Base-by-base conservation (phyloP, 257 asterid species). In the Capsicum rhomboideum region DNA sequence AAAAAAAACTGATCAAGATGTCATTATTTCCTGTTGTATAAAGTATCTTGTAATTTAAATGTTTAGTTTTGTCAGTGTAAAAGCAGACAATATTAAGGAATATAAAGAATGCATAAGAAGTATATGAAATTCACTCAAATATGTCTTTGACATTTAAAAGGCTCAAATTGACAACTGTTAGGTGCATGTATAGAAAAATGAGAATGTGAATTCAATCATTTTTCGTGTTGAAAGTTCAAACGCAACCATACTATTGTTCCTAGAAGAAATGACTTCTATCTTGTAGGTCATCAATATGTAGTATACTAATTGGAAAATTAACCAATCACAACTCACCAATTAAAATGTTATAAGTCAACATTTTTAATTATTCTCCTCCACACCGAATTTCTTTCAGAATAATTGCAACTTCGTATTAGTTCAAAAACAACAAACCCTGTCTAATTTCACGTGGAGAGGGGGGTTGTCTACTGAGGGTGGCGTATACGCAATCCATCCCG, bases 181-280 rank as follows among this genome's bases (percentile, higher is more conserved):
- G 54, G 83, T 79, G 71, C 16, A 79, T 40, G 42, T n/a, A 55
- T 80, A 16, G 46, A 64, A 42, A 28, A 28, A 40, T 8, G 0
- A 80, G 16, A n/a, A 80, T 42, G 40, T 80, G 40, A 58, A 80
- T 21, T 21, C 83, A 80, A 80, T 59, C 83, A 59, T 42, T 80
- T 64, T 2, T 49, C 23, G 42, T 49, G 81, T 75, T 75, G 61
- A 75, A 59, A 37, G 17, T 58, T 80, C 58, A 80, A 80, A 56
- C 46, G 23, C 75, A 23, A 18, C 44, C 46, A 80, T 59, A 28
- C 14, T 59, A 40, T 56, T 56, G 29, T 40, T 79, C 29, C 31
- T 34, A 34, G 37, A 67, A 29, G 58, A 59, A 80, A 56, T 6
- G 17, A 42, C 75, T 59, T 80, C 1, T 21, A 80, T 80, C 42